A percentile compares a stretch with the other conserved stretches of the same genome.
Evolutionary conservation across 2,329 filamentous ascomycete genomes (phyloP).

Genomic region (Rosellinia necatrix): DNA sequence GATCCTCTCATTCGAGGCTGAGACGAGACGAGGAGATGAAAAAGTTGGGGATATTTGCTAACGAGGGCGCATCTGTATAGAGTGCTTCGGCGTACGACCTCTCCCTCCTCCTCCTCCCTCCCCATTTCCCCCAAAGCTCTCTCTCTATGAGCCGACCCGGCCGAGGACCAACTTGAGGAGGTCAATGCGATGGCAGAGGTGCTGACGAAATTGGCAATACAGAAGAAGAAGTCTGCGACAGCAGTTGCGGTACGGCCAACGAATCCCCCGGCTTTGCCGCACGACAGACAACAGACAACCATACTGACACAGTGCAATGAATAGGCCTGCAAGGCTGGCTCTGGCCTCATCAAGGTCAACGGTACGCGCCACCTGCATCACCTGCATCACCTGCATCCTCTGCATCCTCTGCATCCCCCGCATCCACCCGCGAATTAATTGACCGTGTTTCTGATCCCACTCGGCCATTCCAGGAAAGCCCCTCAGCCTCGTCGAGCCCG

Average conservation of each 20-base stretch:
- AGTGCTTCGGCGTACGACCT: slow-evolving; percentile 30
- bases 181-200: slow-evolving; percentile 10
- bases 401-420: neutral
- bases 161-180: too few relatives aligned
- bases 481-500: slow-evolving; percentile 89
- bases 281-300: neutral
- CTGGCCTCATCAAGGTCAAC: slow-evolving; percentile 69
- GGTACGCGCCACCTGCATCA: slow-evolving; percentile 10
- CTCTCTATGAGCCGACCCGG: too few relatives aligned
- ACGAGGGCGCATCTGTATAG: slow-evolving; percentile 14
- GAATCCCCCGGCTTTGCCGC: neutral
- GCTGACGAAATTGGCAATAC: slow-evolving; percentile 19
- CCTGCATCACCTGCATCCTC: neutral
- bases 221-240: slow-evolving; percentile 30
- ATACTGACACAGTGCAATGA: slow-evolving; percentile 21
- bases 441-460: slow-evolving; percentile 11
- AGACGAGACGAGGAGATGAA: neutral
- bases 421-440: neutral
- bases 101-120: neutral
- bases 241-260: slow-evolving; percentile 23
- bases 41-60: slow-evolving; percentile 10
- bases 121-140: too few relatives aligned
- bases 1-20: neutral
- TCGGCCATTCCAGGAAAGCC: slow-evolving; percentile 77
- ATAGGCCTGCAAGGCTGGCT: slow-evolving; percentile 35